Evolutionary conservation across 78 protist species (phyloP).

Genomic region (Dictyostelium discoideum): DNA sequence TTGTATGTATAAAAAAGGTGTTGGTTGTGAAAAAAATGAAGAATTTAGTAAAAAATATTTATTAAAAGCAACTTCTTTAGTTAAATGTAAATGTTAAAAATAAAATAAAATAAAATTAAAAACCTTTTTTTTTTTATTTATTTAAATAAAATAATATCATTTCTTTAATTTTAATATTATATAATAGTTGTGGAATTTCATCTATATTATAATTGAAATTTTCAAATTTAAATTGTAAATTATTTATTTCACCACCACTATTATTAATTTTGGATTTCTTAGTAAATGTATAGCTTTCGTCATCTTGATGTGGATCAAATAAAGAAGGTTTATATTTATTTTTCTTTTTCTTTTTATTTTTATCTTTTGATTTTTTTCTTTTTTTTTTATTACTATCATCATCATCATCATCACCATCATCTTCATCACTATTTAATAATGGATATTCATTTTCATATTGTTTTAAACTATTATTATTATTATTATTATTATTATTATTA

Average conservation of each 20-base stretch:
- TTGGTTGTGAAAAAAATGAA: constrained; percentile 15
- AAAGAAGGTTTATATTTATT: neutral
- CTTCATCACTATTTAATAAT: neutral
- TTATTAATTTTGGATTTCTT: neutral
- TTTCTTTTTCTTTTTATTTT: neutral
- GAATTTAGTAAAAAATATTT: constrained; percentile 17
- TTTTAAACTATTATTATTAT: neutral
- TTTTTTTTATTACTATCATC: neutral
- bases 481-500: neutral
- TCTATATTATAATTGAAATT: neutral
- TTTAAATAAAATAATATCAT: neutral
- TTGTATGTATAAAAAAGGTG: constrained; percentile 18
- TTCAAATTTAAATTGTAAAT: neutral
- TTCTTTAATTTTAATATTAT: neutral
- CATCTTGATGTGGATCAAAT: neutral
- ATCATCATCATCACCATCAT: neutral
- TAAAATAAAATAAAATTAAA: too few relatives aligned
- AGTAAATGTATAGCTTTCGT: neutral
- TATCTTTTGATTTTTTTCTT: neutral
- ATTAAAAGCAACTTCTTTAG: neutral
- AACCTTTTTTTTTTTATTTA: neutral
- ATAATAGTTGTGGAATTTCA: neutral
- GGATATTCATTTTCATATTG: neutral
- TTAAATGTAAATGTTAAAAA: neutral
- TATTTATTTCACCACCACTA: neutral